Evolutionary conservation across 73 alveolate genomes (phyloP).

Genomic region (Paramecium pentaurelia): DNA sequence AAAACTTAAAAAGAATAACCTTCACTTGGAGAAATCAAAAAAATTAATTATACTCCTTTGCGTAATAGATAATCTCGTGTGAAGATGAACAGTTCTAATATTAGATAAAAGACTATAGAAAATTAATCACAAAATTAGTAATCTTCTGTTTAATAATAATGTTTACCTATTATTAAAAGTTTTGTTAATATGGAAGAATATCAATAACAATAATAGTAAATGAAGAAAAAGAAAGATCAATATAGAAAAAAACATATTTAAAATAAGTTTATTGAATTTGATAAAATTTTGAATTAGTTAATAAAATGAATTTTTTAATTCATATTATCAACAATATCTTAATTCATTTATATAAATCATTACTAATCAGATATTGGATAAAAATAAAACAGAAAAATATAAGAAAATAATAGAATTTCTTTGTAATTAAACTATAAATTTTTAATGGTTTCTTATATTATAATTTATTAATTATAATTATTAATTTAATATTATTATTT

Average conservation of each 20-base stretch:
- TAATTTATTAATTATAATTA: background rate
- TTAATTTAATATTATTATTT: background rate
- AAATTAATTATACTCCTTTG: background rate
- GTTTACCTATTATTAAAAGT: background rate
- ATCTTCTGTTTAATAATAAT: background rate
- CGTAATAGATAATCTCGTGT: background rate
- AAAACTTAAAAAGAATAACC: background rate
- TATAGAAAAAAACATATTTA: background rate
- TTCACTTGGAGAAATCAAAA: background rate
- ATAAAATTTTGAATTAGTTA: background rate
- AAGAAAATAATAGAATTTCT: too few relatives aligned
- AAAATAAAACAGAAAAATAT: too few relatives aligned
- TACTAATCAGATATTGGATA: too few relatives aligned
- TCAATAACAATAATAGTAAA: background rate
- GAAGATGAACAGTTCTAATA: background rate
- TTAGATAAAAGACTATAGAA: background rate
- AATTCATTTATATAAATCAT: background rate
- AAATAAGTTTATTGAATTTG: background rate
- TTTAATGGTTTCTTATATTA: background rate
- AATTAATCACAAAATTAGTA: background rate
- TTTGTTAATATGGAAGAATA: background rate
- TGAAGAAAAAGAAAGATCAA: background rate
- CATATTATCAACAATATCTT: background rate
- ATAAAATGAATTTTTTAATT: background rate
- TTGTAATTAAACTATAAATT: too few relatives aligned